Evolutionary conservation across 2,329 filamentous ascomycete genomes (phyloP).

Genomic region (Fusarium sp.): DNA sequence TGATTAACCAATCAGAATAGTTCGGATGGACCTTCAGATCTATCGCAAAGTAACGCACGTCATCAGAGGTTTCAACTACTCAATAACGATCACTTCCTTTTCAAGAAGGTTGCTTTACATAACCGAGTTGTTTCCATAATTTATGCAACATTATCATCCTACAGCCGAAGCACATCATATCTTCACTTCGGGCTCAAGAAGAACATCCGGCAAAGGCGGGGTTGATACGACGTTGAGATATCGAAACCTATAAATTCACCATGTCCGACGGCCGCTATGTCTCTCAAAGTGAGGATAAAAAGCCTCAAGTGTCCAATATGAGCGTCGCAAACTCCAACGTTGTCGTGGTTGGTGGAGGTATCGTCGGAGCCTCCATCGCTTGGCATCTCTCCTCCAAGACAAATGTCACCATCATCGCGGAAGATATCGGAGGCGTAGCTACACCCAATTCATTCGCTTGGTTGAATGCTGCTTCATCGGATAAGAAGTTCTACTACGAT

Average conservation of each 20-base stretch:
- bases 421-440: slow-evolving; percentile 22
- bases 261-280: neutral
- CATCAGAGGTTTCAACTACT: neutral
- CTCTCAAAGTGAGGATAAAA: fast-evolving
- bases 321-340: neutral
- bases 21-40: neutral
- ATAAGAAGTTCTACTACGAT: slow-evolving; percentile 21
- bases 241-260: neutral
- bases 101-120: neutral
- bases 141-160: neutral
- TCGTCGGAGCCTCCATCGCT: slow-evolving; percentile 23
- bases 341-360: slow-evolving; percentile 20
- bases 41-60: neutral
- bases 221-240: neutral
- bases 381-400: slow-evolving; percentile 22
- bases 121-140: neutral
- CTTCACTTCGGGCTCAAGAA: neutral
- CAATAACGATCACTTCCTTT: neutral
- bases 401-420: slow-evolving; percentile 15
- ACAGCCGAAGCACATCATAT: neutral
- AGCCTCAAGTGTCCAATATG: fast-evolving
- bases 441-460: slow-evolving; percentile 19
- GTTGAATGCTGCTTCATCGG: slow-evolving; percentile 9
- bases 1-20: neutral
- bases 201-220: neutral